Conservation (phyloP, 805 yeast species). For the Kregervanrija delftensis region DNA sequence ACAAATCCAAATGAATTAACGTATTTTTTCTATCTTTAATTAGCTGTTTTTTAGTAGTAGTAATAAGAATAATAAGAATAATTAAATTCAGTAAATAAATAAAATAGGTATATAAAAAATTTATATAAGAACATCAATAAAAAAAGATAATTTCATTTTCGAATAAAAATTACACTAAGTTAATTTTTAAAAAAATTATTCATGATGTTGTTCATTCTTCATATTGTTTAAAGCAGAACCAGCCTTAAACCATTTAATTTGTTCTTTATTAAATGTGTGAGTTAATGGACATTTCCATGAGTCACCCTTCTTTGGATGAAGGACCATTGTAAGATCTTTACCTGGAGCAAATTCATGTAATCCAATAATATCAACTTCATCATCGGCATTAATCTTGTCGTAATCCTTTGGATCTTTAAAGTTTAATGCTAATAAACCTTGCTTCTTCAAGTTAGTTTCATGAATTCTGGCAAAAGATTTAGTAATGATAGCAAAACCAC, state of each 20-base stretch:
- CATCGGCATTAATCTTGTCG: conserved; percentile 88
- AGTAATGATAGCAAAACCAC: conserved; percentile 96
- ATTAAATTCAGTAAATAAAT: neutral
- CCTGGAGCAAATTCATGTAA: conserved; percentile 87
- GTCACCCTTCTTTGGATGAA: conserved; percentile 64
- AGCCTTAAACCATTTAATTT: conserved; percentile 97
- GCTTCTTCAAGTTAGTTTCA: conserved; percentile 99
- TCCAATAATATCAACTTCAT: conserved; percentile 82
- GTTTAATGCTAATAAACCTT: conserved; percentile 97
- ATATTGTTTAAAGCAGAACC: conserved; percentile 99
- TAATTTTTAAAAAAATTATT: neutral
- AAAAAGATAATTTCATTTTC: neutral
- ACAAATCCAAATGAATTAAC: conserved; percentile 12
- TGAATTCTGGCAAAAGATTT: conserved; percentile 98
- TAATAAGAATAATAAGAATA: neutral
- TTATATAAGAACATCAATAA: neutral
- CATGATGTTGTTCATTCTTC: conserved; percentile 17
- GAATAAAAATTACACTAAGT: conserved; percentile 1
- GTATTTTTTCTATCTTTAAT: conserved; percentile 9
- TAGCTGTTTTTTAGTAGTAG: neutral
- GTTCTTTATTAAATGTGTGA: conserved; percentile 95
- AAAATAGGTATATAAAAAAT: neutral
- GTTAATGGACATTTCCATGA: conserved; percentile 88
- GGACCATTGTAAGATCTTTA: conserved; percentile 76
- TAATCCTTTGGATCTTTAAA: conserved; percentile 84